Evolutionary conservation across 257 asterid genomes (phyloP).

Genomic region (Primulina tabacum): DNA sequence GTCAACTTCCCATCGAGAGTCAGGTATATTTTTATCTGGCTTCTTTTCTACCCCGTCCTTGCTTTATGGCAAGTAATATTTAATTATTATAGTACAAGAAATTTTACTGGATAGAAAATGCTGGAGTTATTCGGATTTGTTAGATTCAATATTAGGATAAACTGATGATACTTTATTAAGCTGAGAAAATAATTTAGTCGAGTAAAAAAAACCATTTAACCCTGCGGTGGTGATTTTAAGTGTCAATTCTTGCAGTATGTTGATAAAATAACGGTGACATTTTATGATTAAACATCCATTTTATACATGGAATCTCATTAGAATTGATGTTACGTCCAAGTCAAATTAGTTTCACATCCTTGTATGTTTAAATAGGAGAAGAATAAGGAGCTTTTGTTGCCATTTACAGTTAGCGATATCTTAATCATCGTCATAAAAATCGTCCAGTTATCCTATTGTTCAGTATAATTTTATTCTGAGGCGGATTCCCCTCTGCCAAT

Average conservation of each 20-base stretch:
- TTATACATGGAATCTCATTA: background rate
- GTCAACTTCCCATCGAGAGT: slow-evolving; percentile 98
- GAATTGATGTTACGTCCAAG: background rate
- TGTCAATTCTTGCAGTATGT: background rate
- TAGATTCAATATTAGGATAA: too few species aligned
- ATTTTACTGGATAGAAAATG: background rate
- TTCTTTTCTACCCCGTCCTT: slow-evolving; percentile 11
- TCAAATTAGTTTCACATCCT: slow-evolving; percentile 7
- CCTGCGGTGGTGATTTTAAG: too few species aligned
- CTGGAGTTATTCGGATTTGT: background rate
- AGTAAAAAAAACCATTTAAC: too few species aligned
- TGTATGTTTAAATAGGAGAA: background rate
- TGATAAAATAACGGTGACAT: slow-evolving; percentile 12
- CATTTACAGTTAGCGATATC: background rate
- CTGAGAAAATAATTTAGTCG: too few species aligned
- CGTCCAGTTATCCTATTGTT: background rate
- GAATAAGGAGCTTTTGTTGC: slow-evolving; percentile 2
- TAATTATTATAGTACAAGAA: background rate
- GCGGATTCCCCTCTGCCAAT: background rate
- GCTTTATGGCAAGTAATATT: background rate
- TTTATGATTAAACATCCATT: background rate
- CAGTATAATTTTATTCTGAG: background rate
- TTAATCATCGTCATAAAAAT: background rate
- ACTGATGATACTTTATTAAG: too few species aligned
- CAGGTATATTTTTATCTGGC: slow-evolving; percentile 52